These are phyloP conservation scores for Colletotrichum coccodes DNA, from an alignment of 2,329 filamentous ascomycete genomes.

Conservation along the genomic window DNA sequence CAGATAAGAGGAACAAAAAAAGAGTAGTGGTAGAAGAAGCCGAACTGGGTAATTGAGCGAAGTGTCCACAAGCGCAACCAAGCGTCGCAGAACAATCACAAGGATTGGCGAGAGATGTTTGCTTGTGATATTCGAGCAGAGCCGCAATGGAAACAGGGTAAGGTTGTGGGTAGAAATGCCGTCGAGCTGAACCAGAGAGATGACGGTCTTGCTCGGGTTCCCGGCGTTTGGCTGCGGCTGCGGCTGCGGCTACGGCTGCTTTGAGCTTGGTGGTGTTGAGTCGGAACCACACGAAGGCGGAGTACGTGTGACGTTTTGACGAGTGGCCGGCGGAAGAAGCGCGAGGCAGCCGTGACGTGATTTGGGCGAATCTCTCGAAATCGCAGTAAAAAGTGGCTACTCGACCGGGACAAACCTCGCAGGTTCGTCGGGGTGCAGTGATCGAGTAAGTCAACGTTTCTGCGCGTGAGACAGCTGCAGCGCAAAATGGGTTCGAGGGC, in stretches of 20 bases:
- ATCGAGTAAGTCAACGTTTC: conserved; percentile 27
- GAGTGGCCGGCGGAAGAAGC: not conserved
- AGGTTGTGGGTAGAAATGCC: not conserved
- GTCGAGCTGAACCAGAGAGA: not conserved
- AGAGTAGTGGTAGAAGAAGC: conserved; percentile 8
- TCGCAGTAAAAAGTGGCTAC: not conserved
- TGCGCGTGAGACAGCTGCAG: not conserved
- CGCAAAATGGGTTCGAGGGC: not conserved
- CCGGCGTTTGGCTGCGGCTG: conserved; percentile 1
- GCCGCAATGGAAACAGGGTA: not conserved
- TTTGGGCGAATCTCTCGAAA: conserved; percentile 29
- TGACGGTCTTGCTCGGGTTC: conserved; percentile 1
- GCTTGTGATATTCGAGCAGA: not conserved
- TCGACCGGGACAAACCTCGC: conserved; percentile 26
- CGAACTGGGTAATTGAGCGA: conserved; percentile 18
- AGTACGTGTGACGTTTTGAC: conserved; percentile 3
- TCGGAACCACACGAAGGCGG: conserved; percentile 5
- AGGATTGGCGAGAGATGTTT: not conserved
- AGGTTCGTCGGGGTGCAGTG: conserved; percentile 14
- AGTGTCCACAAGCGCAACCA: conserved; percentile 1
- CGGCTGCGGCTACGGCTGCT: not conserved
- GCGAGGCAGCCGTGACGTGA: conserved; percentile 26
- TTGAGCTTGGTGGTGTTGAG: not conserved
- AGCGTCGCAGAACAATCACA: not conserved
- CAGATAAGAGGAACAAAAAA: conserved; percentile 10